These are phyloP conservation scores for Aspergillus pseudoviridinutans DNA, from an alignment of 2,329 filamentous ascomycete species.

Conservation along the genomic window DNA sequence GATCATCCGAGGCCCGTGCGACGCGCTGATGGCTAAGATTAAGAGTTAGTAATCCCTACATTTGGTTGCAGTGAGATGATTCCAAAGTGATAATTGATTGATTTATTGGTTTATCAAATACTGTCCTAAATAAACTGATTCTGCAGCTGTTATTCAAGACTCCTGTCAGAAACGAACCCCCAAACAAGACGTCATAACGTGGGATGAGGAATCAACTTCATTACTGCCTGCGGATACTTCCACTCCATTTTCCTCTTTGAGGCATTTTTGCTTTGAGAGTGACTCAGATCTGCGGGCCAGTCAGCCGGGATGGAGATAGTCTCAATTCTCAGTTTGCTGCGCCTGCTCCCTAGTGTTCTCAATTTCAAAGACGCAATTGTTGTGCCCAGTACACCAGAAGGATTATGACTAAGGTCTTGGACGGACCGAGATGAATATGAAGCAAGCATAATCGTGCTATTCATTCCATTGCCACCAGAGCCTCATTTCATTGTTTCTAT, in stretches of 20 bases:
- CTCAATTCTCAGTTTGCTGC: background rate
- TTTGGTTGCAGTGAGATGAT: background rate
- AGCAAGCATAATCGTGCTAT: background rate
- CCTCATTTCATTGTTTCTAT: background rate
- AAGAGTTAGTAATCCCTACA: background rate
- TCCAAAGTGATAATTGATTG: background rate
- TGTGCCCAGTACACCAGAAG: background rate
- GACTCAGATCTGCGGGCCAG: constrained; percentile 1
- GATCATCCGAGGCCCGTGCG: constrained; percentile 11
- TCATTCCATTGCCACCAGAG: background rate
- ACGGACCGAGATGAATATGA: background rate
- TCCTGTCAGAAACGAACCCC: background rate
- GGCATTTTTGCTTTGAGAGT: constrained; percentile 1
- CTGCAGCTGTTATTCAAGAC: background rate
- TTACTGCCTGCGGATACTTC: background rate
- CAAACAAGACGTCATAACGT: constrained; percentile 10
- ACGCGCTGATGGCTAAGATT: background rate
- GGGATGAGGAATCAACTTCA: constrained; percentile 5
- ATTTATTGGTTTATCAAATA: background rate
- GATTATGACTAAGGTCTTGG: background rate
- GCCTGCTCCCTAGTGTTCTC: background rate
- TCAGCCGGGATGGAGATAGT: background rate
- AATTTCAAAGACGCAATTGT: background rate
- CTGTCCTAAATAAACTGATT: background rate
- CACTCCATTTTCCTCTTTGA: constrained; percentile 3